phyloP scores from a whole-genome alignment of 805 yeast species.

The Zygotorulaspora florentina region DNA sequence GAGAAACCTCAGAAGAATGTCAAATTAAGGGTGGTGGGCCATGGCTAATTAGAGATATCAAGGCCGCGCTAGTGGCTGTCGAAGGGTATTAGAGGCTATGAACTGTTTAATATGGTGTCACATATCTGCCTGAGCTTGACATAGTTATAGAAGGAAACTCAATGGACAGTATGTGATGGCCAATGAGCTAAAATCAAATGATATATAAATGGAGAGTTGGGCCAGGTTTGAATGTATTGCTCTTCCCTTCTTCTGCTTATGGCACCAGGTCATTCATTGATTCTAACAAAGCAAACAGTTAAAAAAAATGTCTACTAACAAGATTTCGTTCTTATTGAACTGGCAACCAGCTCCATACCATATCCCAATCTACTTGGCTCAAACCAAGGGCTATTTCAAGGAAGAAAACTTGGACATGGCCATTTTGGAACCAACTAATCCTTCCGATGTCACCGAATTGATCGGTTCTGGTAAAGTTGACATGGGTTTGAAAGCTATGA shows the following conservation, averaged over 20 bases:
- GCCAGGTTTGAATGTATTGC: neutral
- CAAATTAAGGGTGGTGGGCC: constrained; percentile 1
- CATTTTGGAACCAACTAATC: constrained; percentile 52
- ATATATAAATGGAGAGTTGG: neutral
- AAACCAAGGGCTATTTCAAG: constrained; percentile 46
- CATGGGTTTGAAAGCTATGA: constrained; percentile 59
- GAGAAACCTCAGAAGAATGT: neutral
- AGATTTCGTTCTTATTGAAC: constrained; percentile 48
- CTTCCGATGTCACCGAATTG: constrained; percentile 54
- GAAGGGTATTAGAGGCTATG: neutral
- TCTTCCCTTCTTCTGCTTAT: neutral
- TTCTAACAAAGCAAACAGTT: neutral
- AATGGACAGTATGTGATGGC: neutral
- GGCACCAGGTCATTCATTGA: neutral
- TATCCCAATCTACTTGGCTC: constrained; percentile 49
- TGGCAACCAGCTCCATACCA: constrained; percentile 58
- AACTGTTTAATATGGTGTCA: no score
- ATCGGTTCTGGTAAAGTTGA: constrained; percentile 55
- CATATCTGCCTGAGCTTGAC: no score
- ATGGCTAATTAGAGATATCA: no score
- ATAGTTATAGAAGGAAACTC: no score
- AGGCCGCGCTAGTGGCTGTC: neutral
- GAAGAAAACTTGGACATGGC: constrained; percentile 50
- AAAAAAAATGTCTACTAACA: constrained; percentile 40
- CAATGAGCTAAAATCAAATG: neutral